A percentile compares a stretch with the other conserved stretches of the same genome.
phyloP scores from a whole-genome alignment of 192 early-diverging fungal species.

The Mortierella claussenii region DNA sequence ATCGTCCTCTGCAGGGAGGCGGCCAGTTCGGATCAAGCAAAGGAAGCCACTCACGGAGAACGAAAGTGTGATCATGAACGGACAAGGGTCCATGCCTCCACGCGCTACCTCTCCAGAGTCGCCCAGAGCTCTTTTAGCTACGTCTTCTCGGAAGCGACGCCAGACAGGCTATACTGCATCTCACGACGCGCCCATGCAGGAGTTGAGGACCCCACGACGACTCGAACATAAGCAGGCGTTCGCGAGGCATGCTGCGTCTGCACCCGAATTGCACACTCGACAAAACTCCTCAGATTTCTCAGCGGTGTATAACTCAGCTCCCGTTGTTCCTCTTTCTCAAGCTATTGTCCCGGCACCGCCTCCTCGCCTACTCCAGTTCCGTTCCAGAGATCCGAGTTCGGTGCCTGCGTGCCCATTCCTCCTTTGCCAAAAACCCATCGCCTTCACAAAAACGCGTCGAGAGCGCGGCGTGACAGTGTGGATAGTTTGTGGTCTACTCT shows the following conservation, averaged over 20 bases:
- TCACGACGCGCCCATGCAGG: background rate
- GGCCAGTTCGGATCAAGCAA: slow-evolving; percentile 5
- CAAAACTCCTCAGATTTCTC: too few relatives aligned
- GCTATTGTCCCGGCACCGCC: slow-evolving; percentile 38
- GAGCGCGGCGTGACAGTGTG: slow-evolving; percentile 48
- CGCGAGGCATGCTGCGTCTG: slow-evolving; percentile 20
- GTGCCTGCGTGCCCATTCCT: slow-evolving; percentile 36
- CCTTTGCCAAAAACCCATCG: slow-evolving; percentile 41
- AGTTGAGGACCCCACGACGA: slow-evolving; percentile 8
- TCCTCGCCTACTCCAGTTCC: slow-evolving; percentile 34
- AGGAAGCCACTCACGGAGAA: too few relatives aligned
- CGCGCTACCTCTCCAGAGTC: too few relatives aligned
- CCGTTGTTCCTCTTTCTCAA: background rate
- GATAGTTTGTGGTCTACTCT: slow-evolving; percentile 43
- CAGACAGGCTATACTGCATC: too few relatives aligned
- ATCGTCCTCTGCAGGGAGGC: slow-evolving; percentile 13
- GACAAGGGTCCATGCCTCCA: slow-evolving; percentile 23
- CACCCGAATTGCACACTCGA: slow-evolving; percentile 23
- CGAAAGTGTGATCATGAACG: background rate
- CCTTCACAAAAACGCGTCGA: slow-evolving; percentile 31
- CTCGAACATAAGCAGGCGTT: slow-evolving; percentile 31
- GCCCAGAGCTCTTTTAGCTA: too few relatives aligned
- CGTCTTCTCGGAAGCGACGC: too few relatives aligned
- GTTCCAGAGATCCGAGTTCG: slow-evolving; percentile 36
- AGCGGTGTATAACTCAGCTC: too few relatives aligned